Conservation (phyloP, 176 grass and related monocot genomes). For the Eragrostis curvula region DNA sequence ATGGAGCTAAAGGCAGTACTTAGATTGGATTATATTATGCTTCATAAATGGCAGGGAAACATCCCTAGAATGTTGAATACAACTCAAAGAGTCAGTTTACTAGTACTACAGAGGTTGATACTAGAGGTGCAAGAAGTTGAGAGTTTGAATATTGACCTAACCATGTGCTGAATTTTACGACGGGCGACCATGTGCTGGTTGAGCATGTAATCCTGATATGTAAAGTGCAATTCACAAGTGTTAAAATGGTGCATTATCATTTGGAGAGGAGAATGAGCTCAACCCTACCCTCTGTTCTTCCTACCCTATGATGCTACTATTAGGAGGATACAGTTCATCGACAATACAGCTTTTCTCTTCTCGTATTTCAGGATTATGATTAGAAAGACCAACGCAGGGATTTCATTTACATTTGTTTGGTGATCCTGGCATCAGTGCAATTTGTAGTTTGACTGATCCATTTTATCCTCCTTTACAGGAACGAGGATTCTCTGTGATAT, state of each 20-base stretch:
- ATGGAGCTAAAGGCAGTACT: background rate
- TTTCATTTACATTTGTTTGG: background rate
- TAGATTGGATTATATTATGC: background rate
- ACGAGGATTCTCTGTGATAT: constrained; percentile 77
- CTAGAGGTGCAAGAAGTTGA: background rate
- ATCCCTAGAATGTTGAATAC: background rate
- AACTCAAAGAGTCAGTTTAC: background rate
- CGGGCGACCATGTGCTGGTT: background rate
- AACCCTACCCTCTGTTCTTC: background rate
- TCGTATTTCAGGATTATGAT: background rate
- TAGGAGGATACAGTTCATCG: background rate
- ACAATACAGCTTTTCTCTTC: background rate
- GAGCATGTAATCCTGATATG: background rate
- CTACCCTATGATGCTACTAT: background rate
- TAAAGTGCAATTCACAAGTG: background rate
- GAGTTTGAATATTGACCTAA: background rate
- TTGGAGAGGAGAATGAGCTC: background rate
- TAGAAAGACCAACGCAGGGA: background rate
- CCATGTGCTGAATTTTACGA: constrained; percentile 4
- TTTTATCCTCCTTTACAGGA: constrained; percentile 46
- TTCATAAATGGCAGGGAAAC: background rate
- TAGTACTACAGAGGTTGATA: background rate
- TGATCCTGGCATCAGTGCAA: background rate
- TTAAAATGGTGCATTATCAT: background rate
- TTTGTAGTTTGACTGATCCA: background rate